A percentile compares a stretch with the other conserved stretches of the same genome.
These are phyloP conservation scores for Nepenthes alata DNA, from an alignment of 179 eudicot species.

Conservation along the genomic window DNA sequence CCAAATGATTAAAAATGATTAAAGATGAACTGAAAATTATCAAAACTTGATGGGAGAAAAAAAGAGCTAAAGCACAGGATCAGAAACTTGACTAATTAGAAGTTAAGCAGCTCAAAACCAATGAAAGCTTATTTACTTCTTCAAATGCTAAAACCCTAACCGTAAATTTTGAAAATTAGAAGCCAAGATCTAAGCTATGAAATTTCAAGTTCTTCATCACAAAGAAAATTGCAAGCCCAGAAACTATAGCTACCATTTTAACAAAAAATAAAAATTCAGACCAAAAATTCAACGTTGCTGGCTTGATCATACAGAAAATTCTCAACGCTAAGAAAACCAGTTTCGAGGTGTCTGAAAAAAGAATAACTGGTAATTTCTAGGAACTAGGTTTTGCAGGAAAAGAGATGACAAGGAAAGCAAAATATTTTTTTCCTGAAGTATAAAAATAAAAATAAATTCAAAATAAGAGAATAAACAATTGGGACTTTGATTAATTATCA, in stretches of 20 bases:
- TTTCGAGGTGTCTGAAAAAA: slow-evolving; percentile 29
- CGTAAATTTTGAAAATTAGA: neutral
- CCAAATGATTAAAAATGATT: neutral
- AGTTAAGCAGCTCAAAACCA: slow-evolving; percentile 3
- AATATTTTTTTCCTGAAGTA: slow-evolving; percentile 16
- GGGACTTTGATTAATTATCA: slow-evolving; percentile 28
- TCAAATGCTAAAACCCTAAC: slow-evolving; percentile 10
- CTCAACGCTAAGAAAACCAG: slow-evolving; percentile 14
- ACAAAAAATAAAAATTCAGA: slow-evolving; percentile 7
- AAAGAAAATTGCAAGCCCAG: neutral
- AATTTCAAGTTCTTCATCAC: slow-evolving; percentile 4
- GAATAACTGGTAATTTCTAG: slow-evolving; percentile 26
- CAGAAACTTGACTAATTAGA: neutral
- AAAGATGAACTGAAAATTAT: neutral
- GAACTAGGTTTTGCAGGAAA: slow-evolving; percentile 51
- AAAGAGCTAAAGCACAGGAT: neutral
- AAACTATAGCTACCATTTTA: slow-evolving; percentile 8
- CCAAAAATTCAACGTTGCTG: slow-evolving; percentile 11
- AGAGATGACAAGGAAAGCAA: slow-evolving; percentile 23
- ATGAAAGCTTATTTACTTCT: slow-evolving; percentile 3
- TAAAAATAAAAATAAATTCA: slow-evolving; percentile 19
- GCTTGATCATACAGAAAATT: slow-evolving; percentile 8
- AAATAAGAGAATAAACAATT: slow-evolving; percentile 27
- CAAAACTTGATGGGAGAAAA: neutral
- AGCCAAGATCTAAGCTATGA: slow-evolving; percentile 14